Conservation (phyloP, 1,284 basidiomycete genomes). For the Pterulicium gracile region DNA sequence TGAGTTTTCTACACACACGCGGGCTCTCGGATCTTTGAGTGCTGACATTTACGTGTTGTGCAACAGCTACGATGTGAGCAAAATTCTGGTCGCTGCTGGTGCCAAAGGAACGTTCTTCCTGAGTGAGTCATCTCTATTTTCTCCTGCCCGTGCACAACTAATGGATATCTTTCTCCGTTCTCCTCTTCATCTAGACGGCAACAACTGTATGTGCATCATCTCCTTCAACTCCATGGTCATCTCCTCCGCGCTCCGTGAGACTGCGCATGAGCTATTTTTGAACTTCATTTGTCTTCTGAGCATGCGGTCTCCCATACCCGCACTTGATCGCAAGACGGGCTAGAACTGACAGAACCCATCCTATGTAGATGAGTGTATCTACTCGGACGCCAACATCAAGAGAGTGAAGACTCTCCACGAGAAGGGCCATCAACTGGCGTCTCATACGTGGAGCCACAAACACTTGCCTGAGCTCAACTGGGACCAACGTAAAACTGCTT, state of each 20-base stretch:
- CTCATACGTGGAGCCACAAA: conserved; percentile 44
- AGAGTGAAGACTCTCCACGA: conserved; percentile 24
- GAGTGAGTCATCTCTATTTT: conserved; percentile 27
- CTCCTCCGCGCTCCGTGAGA: too few species aligned
- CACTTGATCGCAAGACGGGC: too few species aligned
- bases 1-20: too few species aligned
- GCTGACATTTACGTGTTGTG: too few species aligned
- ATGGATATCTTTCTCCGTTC: background rate
- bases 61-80: conserved; percentile 29
- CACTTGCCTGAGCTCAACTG: conserved; percentile 29
- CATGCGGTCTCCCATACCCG: too few species aligned
- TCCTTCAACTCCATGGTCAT: too few species aligned
- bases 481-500: conserved; percentile 22
- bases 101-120: conserved; percentile 46
- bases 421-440: conserved; percentile 38
- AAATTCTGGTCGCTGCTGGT: conserved; percentile 24
- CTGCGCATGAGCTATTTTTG: too few species aligned
- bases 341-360: background rate
- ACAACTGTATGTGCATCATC: background rate
- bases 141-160: too few species aligned
- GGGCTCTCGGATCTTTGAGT: too few species aligned
- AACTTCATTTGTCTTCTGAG: too few species aligned
- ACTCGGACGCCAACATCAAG: conserved; percentile 19
- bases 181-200: background rate
- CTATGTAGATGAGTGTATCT: background rate